Base-by-base conservation (phyloP, 331 rosid species). In the Dryas integrifolia region DNA sequence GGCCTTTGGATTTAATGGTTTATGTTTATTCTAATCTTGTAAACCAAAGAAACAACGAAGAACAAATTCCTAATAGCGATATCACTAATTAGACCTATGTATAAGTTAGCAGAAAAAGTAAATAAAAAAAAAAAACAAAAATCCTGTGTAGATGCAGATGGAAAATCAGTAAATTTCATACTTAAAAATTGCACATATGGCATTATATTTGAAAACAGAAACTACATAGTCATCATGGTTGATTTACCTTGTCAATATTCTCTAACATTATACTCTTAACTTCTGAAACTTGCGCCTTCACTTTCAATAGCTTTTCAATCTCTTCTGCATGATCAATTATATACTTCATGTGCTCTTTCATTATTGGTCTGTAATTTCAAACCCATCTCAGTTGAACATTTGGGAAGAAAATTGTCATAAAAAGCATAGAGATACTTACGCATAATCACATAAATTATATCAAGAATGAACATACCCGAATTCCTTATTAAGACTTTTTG, bases 331-430 rank as follows among this genome's bases (percentile, higher is more conserved):
- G 96, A 49, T 88, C 96, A 14, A 88, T 84, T 70, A 90, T 90
- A 67, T 92, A 92, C 86, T 90, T 90, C 98, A 92, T 92, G 81
- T 88, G 96, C 79, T 92, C 98, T 77, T 85, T 92, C 95, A 92
- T 92, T 69, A 85, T 65, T 6, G 91, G 88, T 55, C 98, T 92
- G 95, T 69, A 81, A 72, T 49, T 57, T 76, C 15, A 65, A 67
- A 72, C 26, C 15, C 45, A 30, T 47, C 48, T 77, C 76, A 67
- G 67, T 35, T 41, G 26, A 50, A 47, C 2, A 6, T 50, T 4
- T 8, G 15, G 41, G 26, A 65, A 57, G 49, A 51, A 46, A 56
- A 10, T n/a, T 63, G 3, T 58, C 45, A 46, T 49, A 43, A 80
- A 74, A 66, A 65, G 9, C 72, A 61, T 4, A 71, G 43, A 67